phyloP scores from a whole-genome alignment of 345 rosid genomes.

The Acer saccharum region DNA sequence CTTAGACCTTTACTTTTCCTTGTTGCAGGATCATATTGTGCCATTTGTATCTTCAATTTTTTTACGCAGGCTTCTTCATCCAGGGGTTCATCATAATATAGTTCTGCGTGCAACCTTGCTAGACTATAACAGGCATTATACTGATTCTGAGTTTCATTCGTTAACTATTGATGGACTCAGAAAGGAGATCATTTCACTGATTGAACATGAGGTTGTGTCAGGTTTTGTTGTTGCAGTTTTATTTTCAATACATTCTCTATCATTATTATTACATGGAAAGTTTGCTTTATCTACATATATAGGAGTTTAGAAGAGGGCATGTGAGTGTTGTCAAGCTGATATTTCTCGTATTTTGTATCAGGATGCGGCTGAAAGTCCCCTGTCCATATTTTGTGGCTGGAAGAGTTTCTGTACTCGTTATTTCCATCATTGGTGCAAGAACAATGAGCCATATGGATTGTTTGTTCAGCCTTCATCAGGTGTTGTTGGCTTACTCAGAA shows the following conservation, averaged over 20 bases:
- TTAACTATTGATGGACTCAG: conserved; percentile 77
- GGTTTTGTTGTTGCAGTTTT: conserved; percentile 17
- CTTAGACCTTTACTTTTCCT: conserved; percentile 3
- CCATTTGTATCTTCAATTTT: conserved; percentile 81
- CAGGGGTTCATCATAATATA: conserved; percentile 65
- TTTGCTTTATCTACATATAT: background rate
- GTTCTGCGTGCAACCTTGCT: conserved; percentile 68
- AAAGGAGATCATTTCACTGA: conserved; percentile 72
- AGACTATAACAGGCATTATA: conserved; percentile 78
- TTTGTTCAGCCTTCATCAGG: conserved; percentile 55
- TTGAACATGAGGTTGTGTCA: conserved; percentile 75
- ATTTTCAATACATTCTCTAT: background rate
- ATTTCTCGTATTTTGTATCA: conserved; percentile 34
- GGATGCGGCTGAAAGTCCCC: conserved; percentile 59
- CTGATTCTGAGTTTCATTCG: conserved; percentile 79
- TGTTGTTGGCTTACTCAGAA: conserved; percentile 81
- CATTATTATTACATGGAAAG: background rate
- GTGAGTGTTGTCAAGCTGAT: conserved; percentile 27
- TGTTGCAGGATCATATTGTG: conserved; percentile 69
- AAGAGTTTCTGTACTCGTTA: conserved; percentile 69
- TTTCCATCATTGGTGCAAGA: conserved; percentile 82
- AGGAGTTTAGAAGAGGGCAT: conserved; percentile 13
- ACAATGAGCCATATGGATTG: conserved; percentile 71
- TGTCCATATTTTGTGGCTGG: conserved; percentile 68
- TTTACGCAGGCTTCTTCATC: conserved; percentile 78